Evolutionary conservation across 1,284 basidiomycete genomes (phyloP).

Genomic region (Naganishia liquefaciens): DNA sequence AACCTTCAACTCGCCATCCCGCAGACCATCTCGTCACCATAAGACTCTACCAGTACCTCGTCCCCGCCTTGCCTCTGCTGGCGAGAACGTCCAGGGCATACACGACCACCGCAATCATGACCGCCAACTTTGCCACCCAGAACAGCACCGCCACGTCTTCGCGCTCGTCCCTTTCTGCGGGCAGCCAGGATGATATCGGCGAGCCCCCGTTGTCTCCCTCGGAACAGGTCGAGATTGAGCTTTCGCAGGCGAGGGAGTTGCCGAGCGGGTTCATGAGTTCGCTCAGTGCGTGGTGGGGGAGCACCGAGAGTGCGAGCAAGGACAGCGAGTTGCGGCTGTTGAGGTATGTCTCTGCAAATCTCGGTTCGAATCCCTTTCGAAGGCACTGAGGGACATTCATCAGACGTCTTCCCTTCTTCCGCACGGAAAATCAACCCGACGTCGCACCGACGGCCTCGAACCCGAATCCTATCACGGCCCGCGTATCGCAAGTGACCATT

Average conservation of each 20-base stretch:
- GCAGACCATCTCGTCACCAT: conserved; percentile 8
- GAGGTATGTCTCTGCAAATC: conserved; percentile 1
- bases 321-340: conserved; percentile 29
- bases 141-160: conserved; percentile 13
- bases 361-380: neutral
- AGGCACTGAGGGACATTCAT: neutral
- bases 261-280: conserved; percentile 27
- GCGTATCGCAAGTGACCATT: conserved; percentile 27
- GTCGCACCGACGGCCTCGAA: conserved; percentile 26
- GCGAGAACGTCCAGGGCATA: conserved; percentile 21
- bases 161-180: conserved; percentile 10
- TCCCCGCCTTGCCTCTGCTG: conserved; percentile 19
- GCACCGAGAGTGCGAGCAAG: conserved; percentile 21
- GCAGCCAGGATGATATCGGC: conserved; percentile 17
- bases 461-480: conserved; percentile 32
- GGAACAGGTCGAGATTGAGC: conserved; percentile 28
- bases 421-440: conserved; percentile 31
- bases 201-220: conserved; percentile 24
- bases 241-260: conserved; percentile 29
- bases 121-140: conserved; percentile 5
- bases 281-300: conserved; percentile 33
- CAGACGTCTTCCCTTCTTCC: conserved; percentile 35
- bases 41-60: conserved; percentile 7
- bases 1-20: neutral
- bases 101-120: conserved; percentile 19